Evolutionary conservation across 2,329 filamentous ascomycete species (phyloP), one percentile per base, ranked within the genome.

Genomic region (Colletotrichum sp.): DNA sequence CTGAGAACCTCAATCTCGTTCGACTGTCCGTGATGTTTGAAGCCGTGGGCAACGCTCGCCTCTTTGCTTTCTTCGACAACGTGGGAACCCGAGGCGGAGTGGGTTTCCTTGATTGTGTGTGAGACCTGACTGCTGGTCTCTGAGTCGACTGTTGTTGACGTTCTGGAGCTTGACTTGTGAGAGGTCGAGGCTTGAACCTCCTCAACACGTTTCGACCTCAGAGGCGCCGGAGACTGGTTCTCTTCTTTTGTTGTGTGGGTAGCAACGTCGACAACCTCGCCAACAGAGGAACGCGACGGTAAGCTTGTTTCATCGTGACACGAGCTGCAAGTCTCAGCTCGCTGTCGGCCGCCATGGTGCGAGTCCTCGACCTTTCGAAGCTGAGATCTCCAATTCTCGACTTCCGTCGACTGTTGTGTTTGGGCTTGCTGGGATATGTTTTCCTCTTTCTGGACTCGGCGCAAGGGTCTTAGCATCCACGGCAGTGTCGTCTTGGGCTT

Each of bases 1-100:
- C 81, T 83, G 55, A 83, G 80, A 59, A 83, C 79, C 65, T 84
- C 81, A 49, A 75, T 44, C 9, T 18, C 18, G 18, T 26, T n/a
- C 12, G 26, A 49, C 7, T 34, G 9, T 24, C 28, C 18, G 32
- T 5, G n/a, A 16, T 13, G 26, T 39, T 15, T n/a, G 16, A 30
- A 15, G 21, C 6, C 39, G 12, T 65, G 26, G 3, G 24, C 9
- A n/a, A 13, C 24, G 30, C 24, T 36, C 12, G 28, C 10, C 21
- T 10, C 18, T 9, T 9, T 52, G 7, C 15, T 10, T 9, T 60
- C 49, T 30, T 60, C 32, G 21, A 8, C 13, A 18, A 28, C 18
- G 18, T 44, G 4, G 10, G 55, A 16, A 28, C 57, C 26, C 16
- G 39, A 63, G 12, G 21, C 30, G 7, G 24, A 24, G 15, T 59